These are phyloP conservation scores for Mortierella sp. DNA, from an alignment of 371 early-diverging fungal genomes.

Conservation along the genomic window DNA sequence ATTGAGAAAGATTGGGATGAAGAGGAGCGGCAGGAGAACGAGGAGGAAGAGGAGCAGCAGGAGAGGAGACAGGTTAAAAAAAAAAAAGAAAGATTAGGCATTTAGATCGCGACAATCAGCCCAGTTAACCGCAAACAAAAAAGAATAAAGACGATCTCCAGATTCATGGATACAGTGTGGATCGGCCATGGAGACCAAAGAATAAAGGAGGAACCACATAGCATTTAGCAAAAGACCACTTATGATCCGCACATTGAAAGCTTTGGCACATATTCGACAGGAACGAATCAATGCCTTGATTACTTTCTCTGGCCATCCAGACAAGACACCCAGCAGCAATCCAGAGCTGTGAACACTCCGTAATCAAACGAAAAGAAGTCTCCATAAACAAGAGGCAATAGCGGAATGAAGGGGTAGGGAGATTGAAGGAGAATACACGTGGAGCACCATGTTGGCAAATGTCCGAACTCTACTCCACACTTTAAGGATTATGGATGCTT, in stretches of 20 bases:
- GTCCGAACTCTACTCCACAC: not conserved
- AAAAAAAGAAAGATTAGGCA: not conserved
- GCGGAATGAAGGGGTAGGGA: not conserved
- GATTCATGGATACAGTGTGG: no score
- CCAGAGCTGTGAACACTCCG: not conserved
- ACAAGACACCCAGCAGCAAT: no score
- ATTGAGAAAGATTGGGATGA: slow-evolving; percentile 10
- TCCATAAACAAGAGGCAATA: not conserved
- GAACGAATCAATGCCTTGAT: no score
- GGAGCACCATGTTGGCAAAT: not conserved
- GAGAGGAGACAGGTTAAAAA: slow-evolving; percentile 6
- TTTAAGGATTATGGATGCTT: not conserved
- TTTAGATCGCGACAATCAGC: no score
- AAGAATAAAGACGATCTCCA: not conserved
- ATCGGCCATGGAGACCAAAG: no score
- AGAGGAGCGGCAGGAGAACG: slow-evolving; percentile 21
- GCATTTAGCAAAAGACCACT: no score
- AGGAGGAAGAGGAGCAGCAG: slow-evolving; percentile 11
- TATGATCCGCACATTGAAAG: no score
- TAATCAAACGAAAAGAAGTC: not conserved
- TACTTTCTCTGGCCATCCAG: no score
- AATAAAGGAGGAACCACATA: no score
- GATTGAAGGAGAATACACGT: not conserved
- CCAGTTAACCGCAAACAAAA: not conserved
- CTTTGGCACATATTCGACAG: no score